Evolutionary conservation across 2,329 filamentous ascomycete genomes (phyloP), one percentile per base, ranked within the genome.

Genomic region (Onygena corvina): DNA sequence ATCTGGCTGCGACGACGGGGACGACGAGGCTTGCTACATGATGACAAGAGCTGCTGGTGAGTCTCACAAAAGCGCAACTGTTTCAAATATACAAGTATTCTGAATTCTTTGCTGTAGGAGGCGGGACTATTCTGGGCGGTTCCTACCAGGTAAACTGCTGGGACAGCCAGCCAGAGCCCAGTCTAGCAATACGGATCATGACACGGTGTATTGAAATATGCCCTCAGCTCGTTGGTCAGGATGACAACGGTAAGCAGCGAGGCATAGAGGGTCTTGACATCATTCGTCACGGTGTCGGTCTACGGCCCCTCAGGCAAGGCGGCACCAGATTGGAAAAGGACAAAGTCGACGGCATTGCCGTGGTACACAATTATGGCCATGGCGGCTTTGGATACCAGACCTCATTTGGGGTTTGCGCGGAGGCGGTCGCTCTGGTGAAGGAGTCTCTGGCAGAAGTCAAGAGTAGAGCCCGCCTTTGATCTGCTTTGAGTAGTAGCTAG

Each of bases 51-150:
- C 88, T 1, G 63, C 63, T 46, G 67, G 63, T 63, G 56, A 8
- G 55, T 53, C 30, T 11, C 30, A 1, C 14, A 30, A 12, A 11
- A 47, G n/a, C n/a, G n/a, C n/a, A n/a, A n/a, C n/a, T n/a, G n/a
- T n/a, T n/a, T n/a, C n/a, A n/a, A n/a, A 9, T 9, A 11, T 44
- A 23, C 23, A 18, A 12, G 9, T 42, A 12, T 5, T 8, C 5
- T 5, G 18, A 6, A n/a, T 38, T 16, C 2, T 21, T 42, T 25
- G 30, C 34, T 23, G 0, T 46, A 62, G 76, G 80, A n/a, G 89
- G 88, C 16, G 89, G 89, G 8, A 92, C 86, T 0, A 75, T 94
- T 35, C 70, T 94, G 2, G 89, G 88, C n/a, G 89, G 89, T 2
- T 90, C 82, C 42, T 85, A 93, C 59, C 81, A 88, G 63, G 78